phyloP scores from a whole-genome alignment of 1,284 basidiomycete species.

The Stygiomarasmius scandens region DNA sequence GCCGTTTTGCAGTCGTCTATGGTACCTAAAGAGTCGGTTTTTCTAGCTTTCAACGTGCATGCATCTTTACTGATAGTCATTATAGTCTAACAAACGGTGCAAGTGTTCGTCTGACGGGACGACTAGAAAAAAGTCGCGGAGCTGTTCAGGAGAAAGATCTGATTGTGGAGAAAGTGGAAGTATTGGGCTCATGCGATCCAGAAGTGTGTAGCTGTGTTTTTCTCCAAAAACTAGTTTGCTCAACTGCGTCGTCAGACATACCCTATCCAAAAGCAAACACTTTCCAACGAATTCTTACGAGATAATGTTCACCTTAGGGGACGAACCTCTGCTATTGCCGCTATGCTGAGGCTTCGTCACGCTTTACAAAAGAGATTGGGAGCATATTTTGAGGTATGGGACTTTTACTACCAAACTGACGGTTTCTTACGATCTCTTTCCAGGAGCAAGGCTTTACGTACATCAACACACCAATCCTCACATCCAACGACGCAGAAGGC shows the following conservation, averaged over 20 bases:
- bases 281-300: constrained; percentile 76
- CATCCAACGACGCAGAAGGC: constrained; percentile 95
- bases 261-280: constrained; percentile 85
- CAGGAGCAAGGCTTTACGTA: constrained; percentile 80
- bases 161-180: constrained; percentile 61
- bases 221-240: background rate
- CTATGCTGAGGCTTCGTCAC: constrained; percentile 74
- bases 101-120: constrained; percentile 70
- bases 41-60: constrained; percentile 2
- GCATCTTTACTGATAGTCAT: background rate
- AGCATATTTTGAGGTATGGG: constrained; percentile 73
- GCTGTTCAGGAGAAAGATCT: constrained; percentile 76
- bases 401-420: constrained; percentile 6
- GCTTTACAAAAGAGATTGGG: constrained; percentile 47
- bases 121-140: constrained; percentile 67
- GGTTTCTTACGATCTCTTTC: background rate
- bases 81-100: constrained; percentile 71
- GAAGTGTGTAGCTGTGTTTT: constrained; percentile 49
- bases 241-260: constrained; percentile 56
- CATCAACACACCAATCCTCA: constrained; percentile 86
- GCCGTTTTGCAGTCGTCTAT: constrained; percentile 66
- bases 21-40: constrained; percentile 41
- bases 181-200: constrained; percentile 78
- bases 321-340: constrained; percentile 70
- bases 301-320: constrained; percentile 84